phyloP scores from a whole-genome alignment of 2,329 filamentous ascomycete genomes.

The Cercospora sp. region DNA sequence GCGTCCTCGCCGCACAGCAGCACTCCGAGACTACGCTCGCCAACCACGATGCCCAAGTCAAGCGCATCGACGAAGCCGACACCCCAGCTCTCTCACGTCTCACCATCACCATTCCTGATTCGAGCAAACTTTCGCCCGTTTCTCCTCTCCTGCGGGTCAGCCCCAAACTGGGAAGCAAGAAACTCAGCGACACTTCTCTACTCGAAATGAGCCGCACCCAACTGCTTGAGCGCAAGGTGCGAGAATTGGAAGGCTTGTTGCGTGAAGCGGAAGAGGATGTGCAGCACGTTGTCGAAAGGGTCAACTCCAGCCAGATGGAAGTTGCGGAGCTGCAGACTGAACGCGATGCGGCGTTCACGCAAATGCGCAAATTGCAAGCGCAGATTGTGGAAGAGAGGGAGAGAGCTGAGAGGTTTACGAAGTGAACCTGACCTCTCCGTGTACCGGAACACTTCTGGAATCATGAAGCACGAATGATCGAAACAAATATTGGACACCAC shows the following conservation, averaged over 20 bases:
- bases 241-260: slow-evolving; percentile 81
- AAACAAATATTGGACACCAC: neutral
- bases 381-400: slow-evolving; percentile 65
- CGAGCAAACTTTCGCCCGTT: slow-evolving; percentile 53
- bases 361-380: slow-evolving; percentile 68
- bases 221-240: slow-evolving; percentile 72
- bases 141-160: slow-evolving; percentile 57
- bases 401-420: slow-evolving; percentile 52
- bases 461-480: neutral
- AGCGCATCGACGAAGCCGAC: slow-evolving; percentile 72
- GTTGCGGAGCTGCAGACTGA: slow-evolving; percentile 75
- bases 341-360: slow-evolving; percentile 70
- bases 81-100: slow-evolving; percentile 75
- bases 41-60: slow-evolving; percentile 83
- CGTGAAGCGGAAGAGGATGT: slow-evolving; percentile 75
- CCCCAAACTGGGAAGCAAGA: slow-evolving; percentile 58
- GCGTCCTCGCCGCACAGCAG: slow-evolving; percentile 77
- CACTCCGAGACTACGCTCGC: slow-evolving; percentile 80
- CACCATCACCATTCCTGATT: slow-evolving; percentile 46
- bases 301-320: slow-evolving; percentile 81
- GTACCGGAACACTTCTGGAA: neutral
- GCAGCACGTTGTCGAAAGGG: slow-evolving; percentile 77
- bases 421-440: neutral
- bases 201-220: slow-evolving; percentile 70
- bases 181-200: slow-evolving; percentile 53